A percentile compares a stretch with the other conserved stretches of the same genome.
phyloP scores from a whole-genome alignment of 2,329 filamentous ascomycete species.

The Arthrobotrys sphaeroides region DNA sequence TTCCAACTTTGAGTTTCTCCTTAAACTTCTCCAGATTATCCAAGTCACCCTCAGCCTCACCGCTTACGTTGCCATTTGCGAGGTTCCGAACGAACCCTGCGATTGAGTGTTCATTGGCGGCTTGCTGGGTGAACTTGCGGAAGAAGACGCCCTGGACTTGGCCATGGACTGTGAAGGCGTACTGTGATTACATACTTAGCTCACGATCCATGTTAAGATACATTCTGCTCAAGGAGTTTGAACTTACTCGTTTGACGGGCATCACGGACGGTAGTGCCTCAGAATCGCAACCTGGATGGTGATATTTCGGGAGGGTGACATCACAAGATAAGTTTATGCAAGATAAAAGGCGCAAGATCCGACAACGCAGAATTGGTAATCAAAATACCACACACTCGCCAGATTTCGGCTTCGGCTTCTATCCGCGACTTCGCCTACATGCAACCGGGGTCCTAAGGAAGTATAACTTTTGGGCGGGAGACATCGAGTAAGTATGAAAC shows the following conservation, averaged over 20 bases:
- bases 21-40: slow-evolving; percentile 35
- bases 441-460: no score
- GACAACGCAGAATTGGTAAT: not conserved
- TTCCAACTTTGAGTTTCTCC: slow-evolving; percentile 24
- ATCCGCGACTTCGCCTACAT: slow-evolving; percentile 3
- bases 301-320: not conserved
- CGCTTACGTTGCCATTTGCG: slow-evolving; percentile 11
- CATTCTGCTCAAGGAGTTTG: not conserved
- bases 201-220: no score
- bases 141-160: slow-evolving; percentile 51
- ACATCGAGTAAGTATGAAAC: not conserved
- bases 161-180: slow-evolving; percentile 49
- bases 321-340: not conserved
- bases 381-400: slow-evolving; percentile 9
- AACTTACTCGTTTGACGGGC: slow-evolving; percentile 28
- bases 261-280: not conserved
- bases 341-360: not conserved
- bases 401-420: not conserved
- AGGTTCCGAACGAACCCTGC: slow-evolving; percentile 32
- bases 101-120: slow-evolving; percentile 26
- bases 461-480: not conserved
- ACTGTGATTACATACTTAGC: slow-evolving; percentile 6
- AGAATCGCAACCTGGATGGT: not conserved
- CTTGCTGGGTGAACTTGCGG: slow-evolving; percentile 33
- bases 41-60: slow-evolving; percentile 29